Percentiles rank a stretch among this genome's conserved stretches.
phyloP scores from a whole-genome alignment of 495 filamentous ascomycete species.

The Penicillium tannophilum region DNA sequence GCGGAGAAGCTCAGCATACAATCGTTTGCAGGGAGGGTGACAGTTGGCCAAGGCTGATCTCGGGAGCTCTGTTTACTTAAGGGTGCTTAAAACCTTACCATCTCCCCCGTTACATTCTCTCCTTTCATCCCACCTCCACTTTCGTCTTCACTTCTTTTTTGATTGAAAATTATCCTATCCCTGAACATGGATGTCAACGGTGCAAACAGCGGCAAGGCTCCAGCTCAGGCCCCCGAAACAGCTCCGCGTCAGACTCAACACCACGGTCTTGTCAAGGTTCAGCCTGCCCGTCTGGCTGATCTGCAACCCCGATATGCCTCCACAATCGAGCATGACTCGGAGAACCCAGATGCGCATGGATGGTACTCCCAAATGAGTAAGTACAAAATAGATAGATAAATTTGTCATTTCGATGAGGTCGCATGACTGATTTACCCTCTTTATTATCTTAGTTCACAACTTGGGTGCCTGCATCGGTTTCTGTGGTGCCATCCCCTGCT shows the following conservation, averaged over 20 bases:
- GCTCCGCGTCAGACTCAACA: slow-evolving; percentile 15
- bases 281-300: slow-evolving; percentile 79
- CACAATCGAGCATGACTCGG: slow-evolving; percentile 63
- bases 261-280: slow-evolving; percentile 66
- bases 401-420: not conserved
- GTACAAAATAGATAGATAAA: slow-evolving; percentile 23
- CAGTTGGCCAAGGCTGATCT: slow-evolving; percentile 3
- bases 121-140: not conserved
- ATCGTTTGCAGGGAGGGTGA: slow-evolving; percentile 10
- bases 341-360: slow-evolving; percentile 72
- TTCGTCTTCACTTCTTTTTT: not conserved
- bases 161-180: not conserved
- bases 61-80: slow-evolving; percentile 7
- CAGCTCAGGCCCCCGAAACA: slow-evolving; percentile 25
- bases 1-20: slow-evolving; percentile 5
- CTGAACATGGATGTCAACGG: slow-evolving; percentile 34
- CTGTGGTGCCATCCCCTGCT: slow-evolving; percentile 88
- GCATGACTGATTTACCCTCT: slow-evolving; percentile 13
- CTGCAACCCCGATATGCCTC: slow-evolving; percentile 88
- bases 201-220: slow-evolving; percentile 45
- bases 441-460: slow-evolving; percentile 59
- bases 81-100: not conserved
- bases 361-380: slow-evolving; percentile 91
- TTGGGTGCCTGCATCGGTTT: slow-evolving; percentile 78
- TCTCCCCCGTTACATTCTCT: not conserved